Conservation (phyloP, 192 early-diverging fungal species). For the Backusella mclennaniae region DNA sequence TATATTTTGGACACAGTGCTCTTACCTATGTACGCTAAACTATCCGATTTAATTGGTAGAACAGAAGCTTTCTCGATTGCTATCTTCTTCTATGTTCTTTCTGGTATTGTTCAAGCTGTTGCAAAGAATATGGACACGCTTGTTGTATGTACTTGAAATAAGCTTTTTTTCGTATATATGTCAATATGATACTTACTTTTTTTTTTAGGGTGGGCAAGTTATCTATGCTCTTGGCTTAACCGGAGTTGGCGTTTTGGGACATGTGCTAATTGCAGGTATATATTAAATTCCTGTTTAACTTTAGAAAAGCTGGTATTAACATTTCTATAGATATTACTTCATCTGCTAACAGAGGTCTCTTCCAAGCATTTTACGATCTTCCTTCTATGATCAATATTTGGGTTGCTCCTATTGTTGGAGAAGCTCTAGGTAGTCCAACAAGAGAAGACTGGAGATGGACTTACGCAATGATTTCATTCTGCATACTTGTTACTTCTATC, state of each 20-base stretch:
- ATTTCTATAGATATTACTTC: conserved; percentile 16
- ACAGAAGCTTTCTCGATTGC: not conserved
- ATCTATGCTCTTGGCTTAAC: conserved; percentile 24
- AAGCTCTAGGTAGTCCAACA: conserved; percentile 8
- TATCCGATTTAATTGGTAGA: conserved; percentile 25
- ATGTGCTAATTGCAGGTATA: conserved; percentile 19
- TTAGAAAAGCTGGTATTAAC: not conserved
- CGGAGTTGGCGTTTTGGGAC: conserved; percentile 17
- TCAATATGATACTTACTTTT: not conserved
- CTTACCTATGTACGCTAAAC: conserved; percentile 18
- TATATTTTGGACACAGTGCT: conserved; percentile 15
- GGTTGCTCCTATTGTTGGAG: conserved; percentile 22
- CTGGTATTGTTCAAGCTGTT: not conserved
- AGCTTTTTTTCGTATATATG: not conserved
- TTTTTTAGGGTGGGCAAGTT: conserved; percentile 20
- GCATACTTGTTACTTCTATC: conserved; percentile 5
- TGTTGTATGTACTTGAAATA: conserved; percentile 9
- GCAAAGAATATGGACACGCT: not conserved
- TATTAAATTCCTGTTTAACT: not conserved
- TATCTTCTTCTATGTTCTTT: conserved; percentile 1
- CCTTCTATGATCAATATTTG: conserved; percentile 23
- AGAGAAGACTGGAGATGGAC: conserved; percentile 23
- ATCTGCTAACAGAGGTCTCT: conserved; percentile 19
- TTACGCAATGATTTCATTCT: conserved; percentile 23
- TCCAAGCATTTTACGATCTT: conserved; percentile 17